These are phyloP conservation scores for Phyllosticta citrichinensis DNA, from an alignment of 2,329 filamentous ascomycete genomes.

Conservation along the genomic window DNA sequence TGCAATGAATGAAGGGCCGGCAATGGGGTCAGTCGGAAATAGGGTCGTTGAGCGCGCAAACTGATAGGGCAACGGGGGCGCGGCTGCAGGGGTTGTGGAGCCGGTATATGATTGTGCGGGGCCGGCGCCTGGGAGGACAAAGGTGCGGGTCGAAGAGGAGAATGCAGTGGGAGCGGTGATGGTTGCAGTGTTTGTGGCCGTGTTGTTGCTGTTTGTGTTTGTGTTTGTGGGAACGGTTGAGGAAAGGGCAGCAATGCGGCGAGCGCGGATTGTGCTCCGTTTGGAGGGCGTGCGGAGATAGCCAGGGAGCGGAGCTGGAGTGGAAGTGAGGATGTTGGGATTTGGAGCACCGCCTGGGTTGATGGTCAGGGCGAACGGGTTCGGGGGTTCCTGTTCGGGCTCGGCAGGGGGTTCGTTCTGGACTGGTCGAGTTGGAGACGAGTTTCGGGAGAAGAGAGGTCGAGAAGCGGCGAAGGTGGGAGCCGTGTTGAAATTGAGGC, in stretches of 20 bases:
- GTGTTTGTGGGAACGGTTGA: background rate
- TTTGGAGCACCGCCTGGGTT: slow-evolving; percentile 17
- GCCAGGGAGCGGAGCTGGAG: slow-evolving; percentile 18
- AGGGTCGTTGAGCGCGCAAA: background rate
- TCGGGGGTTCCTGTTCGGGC: slow-evolving; percentile 11
- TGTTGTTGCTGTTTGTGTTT: background rate
- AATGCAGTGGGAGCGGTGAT: slow-evolving; percentile 13
- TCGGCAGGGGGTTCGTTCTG: slow-evolving; percentile 10
- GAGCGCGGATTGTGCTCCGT: slow-evolving; percentile 23
- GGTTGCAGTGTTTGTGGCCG: slow-evolving; percentile 14
- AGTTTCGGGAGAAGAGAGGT: slow-evolving; percentile 1
- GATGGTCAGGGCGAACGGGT: slow-evolving; percentile 18
- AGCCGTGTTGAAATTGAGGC: slow-evolving; percentile 12
- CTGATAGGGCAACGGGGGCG: background rate
- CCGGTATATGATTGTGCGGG: background rate
- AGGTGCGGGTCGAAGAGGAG: slow-evolving; percentile 11
- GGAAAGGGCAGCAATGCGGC: slow-evolving; percentile 11
- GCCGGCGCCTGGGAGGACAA: background rate
- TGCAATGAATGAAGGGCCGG: background rate
- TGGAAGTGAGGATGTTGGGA: slow-evolving; percentile 10
- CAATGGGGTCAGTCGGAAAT: background rate
- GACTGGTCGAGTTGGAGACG: slow-evolving; percentile 14
- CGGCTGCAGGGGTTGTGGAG: background rate
- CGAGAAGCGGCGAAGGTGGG: background rate
- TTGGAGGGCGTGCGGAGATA: slow-evolving; percentile 41